Evolutionary conservation across 1,284 basidiomycete genomes (phyloP).

Genomic region (Cutaneotrichosporon mucoides): DNA sequence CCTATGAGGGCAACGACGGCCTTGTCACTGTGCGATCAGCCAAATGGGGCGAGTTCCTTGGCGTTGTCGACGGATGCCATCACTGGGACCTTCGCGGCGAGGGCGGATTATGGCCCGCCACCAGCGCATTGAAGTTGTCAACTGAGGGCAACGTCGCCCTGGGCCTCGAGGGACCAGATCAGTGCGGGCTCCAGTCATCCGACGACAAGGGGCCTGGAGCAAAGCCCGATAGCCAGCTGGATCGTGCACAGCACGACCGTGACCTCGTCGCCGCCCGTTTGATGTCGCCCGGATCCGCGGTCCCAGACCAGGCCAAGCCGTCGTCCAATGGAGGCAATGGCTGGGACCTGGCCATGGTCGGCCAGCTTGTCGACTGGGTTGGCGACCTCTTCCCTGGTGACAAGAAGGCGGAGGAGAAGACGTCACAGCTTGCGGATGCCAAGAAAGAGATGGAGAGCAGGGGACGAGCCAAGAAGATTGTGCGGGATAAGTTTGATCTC

Average conservation of each 20-base stretch:
- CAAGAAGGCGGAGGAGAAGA: conserved; percentile 25
- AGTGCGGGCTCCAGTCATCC: neutral
- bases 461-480: conserved; percentile 27
- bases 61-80: conserved; percentile 83
- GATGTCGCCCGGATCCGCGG: conserved; percentile 12
- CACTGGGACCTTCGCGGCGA: conserved; percentile 95
- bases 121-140: conserved; percentile 23
- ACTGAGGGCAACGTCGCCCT: conserved; percentile 21
- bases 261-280: conserved; percentile 19
- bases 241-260: conserved; percentile 12
- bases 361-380: conserved; percentile 49
- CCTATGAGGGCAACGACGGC: conserved; percentile 87
- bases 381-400: conserved; percentile 41
- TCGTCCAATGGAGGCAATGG: conserved; percentile 1
- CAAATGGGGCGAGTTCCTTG: conserved; percentile 90
- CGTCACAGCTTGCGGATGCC: conserved; percentile 42
- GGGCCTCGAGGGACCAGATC: conserved; percentile 3
- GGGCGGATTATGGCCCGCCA: conserved; percentile 51
- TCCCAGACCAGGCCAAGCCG: neutral
- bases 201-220: conserved; percentile 5
- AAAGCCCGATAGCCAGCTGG: conserved; percentile 14
- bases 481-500: conserved; percentile 48
- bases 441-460: conserved; percentile 31
- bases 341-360: conserved; percentile 47
- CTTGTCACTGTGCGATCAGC: conserved; percentile 85